Base-by-base conservation (phyloP, 176 grass and related monocot genomes). In the Alloteropsis semialata region DNA sequence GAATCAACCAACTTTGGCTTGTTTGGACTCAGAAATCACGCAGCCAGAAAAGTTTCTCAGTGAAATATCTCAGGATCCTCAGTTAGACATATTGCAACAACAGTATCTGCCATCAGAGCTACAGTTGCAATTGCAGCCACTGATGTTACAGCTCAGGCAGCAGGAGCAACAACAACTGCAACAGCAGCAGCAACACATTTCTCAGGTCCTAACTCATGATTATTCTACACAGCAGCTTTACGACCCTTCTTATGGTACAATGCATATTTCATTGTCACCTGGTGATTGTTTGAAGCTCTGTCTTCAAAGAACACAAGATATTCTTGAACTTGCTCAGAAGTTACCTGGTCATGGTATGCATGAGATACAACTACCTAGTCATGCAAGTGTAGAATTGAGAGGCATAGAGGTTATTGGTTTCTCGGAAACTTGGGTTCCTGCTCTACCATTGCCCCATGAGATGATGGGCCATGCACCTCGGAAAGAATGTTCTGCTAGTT, bases 21-120 rank as follows among this genome's bases (percentile, higher is more conserved):
- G 82, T 89, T 90, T 92, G 44, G 66, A 66, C 15, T 38, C 77
- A 27, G 21, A 80, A 66, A 66, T 37, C 30, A 51, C 13, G 25
- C 81, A 79, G 42, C 85, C 87, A 58, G 92, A 92, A 21, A 90
- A 92, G 41, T 73, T 94, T 71, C 72, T 80, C 54, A 53, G 84
- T 81, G 96, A 94, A 70, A 75, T 90, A 28, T 82, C 89, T 82
- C 87, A 94, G 66, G 96, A 99, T 81, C 89, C 91, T 63, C 87
- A 88, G n/a, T 64, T 87, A 49, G 82, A 72, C 69, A 78, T 90
- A 73, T 76, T 90, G 53, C 96, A 99, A 75, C 93, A 94, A 69
- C 96, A 96, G 42, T 96, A 96, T 88, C 37, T 85, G 72, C 76
- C 90, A 57, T 77, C 88, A 62, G 93, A 99, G 74, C 84, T 93